Evolutionary conservation across 2,329 filamentous ascomycete species (phyloP), one percentile per base, ranked within the genome.

Genomic region (Polytolypa hystricis): DNA sequence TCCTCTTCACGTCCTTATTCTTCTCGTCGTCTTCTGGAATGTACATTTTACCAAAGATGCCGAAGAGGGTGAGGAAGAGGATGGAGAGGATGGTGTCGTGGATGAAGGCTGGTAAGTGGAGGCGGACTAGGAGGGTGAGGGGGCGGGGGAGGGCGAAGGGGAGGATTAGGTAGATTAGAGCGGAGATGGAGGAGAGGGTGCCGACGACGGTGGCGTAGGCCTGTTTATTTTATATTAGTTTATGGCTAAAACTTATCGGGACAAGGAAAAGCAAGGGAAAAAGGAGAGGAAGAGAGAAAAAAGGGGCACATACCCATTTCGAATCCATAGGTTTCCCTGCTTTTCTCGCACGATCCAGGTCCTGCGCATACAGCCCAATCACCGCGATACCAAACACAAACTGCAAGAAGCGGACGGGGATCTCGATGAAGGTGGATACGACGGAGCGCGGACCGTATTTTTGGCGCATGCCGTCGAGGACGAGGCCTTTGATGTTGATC

Each of bases 61-160:
- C 86, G 56, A 93, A 93, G 4, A 91, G 68, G 2, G 77, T 74
- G 41, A 85, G 75, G 79, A 84, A 93, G 19, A 93, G 71, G 44
- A 91, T 66, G 48, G 81, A 83, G 12, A 93, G 60, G 10, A 89
- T 54, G 25, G 69, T 61, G 57, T 86, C 81, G 78, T 83, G 85
- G 34, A 67, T 61, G 52, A 83, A 81, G 36, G 75, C 45, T 10
- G 56, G 55, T 3, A 62, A 34, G 21, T 50, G 47, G 33, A 51
- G 12, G 10, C 37, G 12, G 5, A 18, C 32, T 9, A 53, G 42
- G 26, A 44, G 33, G 20, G 61, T 57, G 15, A 64, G 41, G 4
- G 56, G 57, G 30, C 60, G 33, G 6, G 43, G 53, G 25, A 54
- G 42, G 28, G 55, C 49, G 37, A 81, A 58, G 46, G 77, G 71